Conservation (phyloP, 805 yeast genomes). For the Wickerhamomyces pijperi region DNA sequence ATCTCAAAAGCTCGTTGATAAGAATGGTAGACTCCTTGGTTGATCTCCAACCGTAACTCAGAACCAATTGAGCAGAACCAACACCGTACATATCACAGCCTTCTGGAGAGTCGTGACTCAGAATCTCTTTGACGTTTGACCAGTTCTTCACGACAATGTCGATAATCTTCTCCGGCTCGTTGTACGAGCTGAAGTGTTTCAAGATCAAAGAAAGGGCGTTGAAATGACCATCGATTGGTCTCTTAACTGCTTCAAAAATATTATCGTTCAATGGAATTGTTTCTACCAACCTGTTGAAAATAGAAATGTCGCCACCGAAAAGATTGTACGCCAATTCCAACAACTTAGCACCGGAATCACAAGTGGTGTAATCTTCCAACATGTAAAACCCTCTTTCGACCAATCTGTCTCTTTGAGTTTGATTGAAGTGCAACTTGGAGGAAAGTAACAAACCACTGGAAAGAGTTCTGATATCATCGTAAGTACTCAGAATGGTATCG, state of each 20-base stretch:
- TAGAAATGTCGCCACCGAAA: conserved; percentile 19
- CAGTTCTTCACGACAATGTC: conserved; percentile 20
- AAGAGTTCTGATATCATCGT: conserved; percentile 59
- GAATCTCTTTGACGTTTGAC: conserved; percentile 27
- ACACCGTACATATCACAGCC: conserved; percentile 39
- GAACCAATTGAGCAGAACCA: conserved; percentile 33
- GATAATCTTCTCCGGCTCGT: conserved; percentile 5
- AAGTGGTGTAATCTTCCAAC: conserved; percentile 41
- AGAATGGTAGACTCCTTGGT: conserved; percentile 63
- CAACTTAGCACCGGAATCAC: conserved; percentile 72
- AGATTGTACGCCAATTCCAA: conserved; percentile 36
- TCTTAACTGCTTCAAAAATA: conserved; percentile 33
- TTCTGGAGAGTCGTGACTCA: conserved; percentile 64
- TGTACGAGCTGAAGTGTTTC: conserved; percentile 9
- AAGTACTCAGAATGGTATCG: conserved; percentile 57
- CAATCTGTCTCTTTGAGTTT: conserved; percentile 7
- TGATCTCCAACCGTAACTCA: conserved; percentile 74
- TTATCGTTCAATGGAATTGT: conserved; percentile 24
- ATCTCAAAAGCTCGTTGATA: conserved; percentile 32
- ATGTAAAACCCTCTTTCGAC: conserved; percentile 21
- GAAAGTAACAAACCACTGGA: conserved; percentile 35
- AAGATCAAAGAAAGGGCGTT: conserved; percentile 43
- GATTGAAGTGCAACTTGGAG: conserved; percentile 10
- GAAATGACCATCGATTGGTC: conserved; percentile 62
- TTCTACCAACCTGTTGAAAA: conserved; percentile 23